Evolutionary conservation across 495 filamentous ascomycete species (phyloP).

Genomic region (Neurospora sp.): DNA sequence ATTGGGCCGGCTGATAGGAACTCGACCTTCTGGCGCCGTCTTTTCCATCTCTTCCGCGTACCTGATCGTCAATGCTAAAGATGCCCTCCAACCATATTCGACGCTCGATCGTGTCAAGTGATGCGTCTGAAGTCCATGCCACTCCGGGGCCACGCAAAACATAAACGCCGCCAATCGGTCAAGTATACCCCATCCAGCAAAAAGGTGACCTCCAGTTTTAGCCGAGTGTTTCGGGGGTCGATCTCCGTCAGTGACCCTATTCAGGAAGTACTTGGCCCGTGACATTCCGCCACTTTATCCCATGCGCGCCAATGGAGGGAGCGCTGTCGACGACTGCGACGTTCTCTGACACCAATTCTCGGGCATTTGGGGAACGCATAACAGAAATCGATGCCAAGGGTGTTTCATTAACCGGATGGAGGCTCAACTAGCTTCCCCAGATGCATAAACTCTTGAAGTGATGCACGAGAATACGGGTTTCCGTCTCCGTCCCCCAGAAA

Average conservation of each 20-base stretch:
- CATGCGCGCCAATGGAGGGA: constrained; percentile 8
- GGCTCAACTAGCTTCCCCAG: background rate
- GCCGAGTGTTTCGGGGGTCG: constrained; percentile 1
- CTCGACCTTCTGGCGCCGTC: background rate
- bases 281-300: background rate
- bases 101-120: background rate
- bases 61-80: background rate
- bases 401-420: constrained; percentile 1
- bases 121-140: background rate
- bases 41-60: background rate
- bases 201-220: background rate
- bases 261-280: background rate
- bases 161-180: constrained; percentile 1
- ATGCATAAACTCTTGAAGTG: background rate
- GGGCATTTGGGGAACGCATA: background rate
- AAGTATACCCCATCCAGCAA: background rate
- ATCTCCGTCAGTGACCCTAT: background rate
- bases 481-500: constrained; percentile 3
- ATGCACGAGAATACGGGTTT: background rate
- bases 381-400: background rate
- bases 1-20: constrained; percentile 1
- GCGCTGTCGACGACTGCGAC: background rate
- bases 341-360: background rate
- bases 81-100: background rate
- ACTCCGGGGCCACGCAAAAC: constrained; percentile 4